Base-by-base conservation (phyloP, 2,329 filamentous ascomycete genomes). In the Calonectria hawksworthii region DNA sequence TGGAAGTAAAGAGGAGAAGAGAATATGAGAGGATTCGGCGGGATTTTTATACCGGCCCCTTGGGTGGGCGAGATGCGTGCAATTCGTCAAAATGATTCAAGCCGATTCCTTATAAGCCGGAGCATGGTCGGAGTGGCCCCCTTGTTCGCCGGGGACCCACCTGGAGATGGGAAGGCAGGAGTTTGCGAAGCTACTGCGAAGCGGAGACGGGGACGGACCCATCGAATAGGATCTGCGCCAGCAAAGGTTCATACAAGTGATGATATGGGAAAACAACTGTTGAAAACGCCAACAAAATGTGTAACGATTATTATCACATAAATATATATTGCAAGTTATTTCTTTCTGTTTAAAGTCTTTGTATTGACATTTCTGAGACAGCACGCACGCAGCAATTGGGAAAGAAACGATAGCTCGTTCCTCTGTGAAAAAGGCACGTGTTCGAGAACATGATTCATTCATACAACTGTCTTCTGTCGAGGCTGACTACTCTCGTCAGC, bases 151-250 rank as follows among this genome's bases (percentile, higher is more conserved):
- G 21, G 13, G 59, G 75, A 65, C 73, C 75, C 75, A 77, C 75
- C 36, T 14, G 66, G 28, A 3, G 56, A 68, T 52, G 36, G 54
- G 52, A 61, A 28, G 75, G 76, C 34, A 77, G 44, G 71, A 73
- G 68, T 74, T 76, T 76, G 76, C 75, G 75, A 77, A 68, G 71
- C 74, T 74, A 75, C 36, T 47, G 52, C 30, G n/a, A 44, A 51
- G 38, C 30, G 32, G 56, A 38, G 38, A n/a, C 50, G 36, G 36
- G n/a, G 23, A 30, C 23, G n/a, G 36, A 61, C 36, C 56, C 56
- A 30, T 63, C 23, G 36, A n/a, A 56, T 41, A 38, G 56, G 34
- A 63, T 63, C 56, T 28, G n/a, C 56, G 34, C 26, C 34, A 10
- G 41, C 8, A 16, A 41, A 26, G 54, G 32, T 26, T 36, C n/a